Evolutionary conservation across 805 yeast species (phyloP).

Genomic region (Saccharomycopsis sp.): DNA sequence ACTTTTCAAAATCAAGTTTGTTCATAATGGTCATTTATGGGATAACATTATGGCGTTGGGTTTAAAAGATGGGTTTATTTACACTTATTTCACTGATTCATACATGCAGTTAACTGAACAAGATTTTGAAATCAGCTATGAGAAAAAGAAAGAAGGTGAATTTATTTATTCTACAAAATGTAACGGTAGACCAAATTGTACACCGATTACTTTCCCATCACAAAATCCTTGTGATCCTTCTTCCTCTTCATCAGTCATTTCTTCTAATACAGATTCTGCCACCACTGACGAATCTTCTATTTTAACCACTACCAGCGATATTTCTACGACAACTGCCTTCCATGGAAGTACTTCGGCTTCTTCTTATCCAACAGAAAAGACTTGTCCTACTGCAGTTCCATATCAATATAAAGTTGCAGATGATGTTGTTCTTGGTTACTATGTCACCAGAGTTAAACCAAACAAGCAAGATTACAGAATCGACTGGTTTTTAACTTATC

Average conservation of each 20-base stretch:
- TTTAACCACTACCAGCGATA: background rate
- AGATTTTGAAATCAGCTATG: conserved; percentile 12
- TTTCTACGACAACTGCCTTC: background rate
- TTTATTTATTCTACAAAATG: conserved; percentile 15
- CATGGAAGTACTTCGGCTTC: background rate
- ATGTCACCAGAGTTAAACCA: conserved; percentile 2
- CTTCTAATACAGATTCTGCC: background rate
- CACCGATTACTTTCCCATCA: conserved; percentile 9
- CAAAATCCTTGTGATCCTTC: conserved; percentile 2
- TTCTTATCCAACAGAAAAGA: conserved; percentile 9
- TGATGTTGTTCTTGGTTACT: conserved; percentile 14
- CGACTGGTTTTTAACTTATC: conserved; percentile 17
- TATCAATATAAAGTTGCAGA: conserved; percentile 8
- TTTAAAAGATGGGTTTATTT: conserved; percentile 14
- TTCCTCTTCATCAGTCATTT: background rate
- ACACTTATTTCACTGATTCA: conserved; percentile 13
- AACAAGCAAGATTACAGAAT: conserved; percentile 4
- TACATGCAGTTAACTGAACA: conserved; percentile 8
- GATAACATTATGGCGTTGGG: conserved; percentile 6
- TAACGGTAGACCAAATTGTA: conserved; percentile 14
- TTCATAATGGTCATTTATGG: conserved; percentile 8
- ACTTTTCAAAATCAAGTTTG: conserved; percentile 12
- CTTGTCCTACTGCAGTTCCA: conserved; percentile 11
- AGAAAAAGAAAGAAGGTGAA: conserved; percentile 3
- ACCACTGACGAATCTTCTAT: background rate